Percentiles rank a stretch among this genome's conserved stretches.
phyloP scores from a whole-genome alignment of 345 rosid species.

The Salix koriyanagi region DNA sequence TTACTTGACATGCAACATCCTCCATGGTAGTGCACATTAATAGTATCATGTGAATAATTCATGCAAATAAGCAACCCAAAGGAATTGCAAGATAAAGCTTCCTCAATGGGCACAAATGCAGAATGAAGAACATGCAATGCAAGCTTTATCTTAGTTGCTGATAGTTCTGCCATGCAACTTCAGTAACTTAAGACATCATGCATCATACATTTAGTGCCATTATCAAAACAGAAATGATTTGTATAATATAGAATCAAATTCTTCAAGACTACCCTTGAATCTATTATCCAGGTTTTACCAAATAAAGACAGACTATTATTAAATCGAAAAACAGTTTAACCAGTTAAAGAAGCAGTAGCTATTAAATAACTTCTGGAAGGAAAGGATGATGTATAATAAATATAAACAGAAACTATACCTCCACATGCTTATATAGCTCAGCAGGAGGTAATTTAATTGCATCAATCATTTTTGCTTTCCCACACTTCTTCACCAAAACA shows the following conservation, averaged over 20 bases:
- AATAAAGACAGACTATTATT: background rate
- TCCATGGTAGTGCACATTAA: background rate
- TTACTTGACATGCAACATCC: background rate
- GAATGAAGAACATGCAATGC: background rate
- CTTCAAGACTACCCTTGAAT: background rate
- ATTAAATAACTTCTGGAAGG: background rate
- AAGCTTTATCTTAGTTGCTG: background rate
- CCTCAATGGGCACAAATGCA: background rate
- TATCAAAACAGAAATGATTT: background rate
- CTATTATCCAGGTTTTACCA: background rate
- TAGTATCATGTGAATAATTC: background rate
- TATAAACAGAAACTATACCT: constrained; percentile 47
- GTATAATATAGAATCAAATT: background rate
- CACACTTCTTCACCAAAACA: constrained; percentile 69
- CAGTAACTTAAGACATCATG: background rate
- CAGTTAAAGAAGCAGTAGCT: background rate
- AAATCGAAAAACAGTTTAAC: background rate
- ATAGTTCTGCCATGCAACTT: background rate
- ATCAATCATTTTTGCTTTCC: constrained; percentile 86
- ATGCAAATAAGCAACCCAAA: background rate
- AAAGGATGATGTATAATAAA: background rate
- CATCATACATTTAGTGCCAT: background rate
- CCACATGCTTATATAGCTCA: constrained; percentile 75
- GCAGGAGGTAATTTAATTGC: constrained; percentile 89
- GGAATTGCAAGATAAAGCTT: background rate